phyloP scores from a whole-genome alignment of 2,329 filamentous ascomycete genomes.

The Domatiomyces catenatus region DNA sequence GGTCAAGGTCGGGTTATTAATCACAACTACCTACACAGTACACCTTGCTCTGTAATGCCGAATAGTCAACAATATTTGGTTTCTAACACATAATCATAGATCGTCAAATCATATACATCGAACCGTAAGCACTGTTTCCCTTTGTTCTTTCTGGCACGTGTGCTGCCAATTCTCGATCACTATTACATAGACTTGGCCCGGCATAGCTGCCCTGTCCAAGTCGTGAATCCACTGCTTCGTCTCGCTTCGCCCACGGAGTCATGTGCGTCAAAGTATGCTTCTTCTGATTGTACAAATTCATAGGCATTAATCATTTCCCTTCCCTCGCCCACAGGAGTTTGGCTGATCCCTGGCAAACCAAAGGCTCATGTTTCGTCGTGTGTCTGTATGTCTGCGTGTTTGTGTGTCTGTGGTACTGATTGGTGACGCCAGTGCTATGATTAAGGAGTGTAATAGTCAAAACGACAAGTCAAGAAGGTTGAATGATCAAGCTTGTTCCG shows the following conservation, averaged over 20 bases:
- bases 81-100: background rate
- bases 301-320: background rate
- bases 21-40: no score
- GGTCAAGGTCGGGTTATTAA: no score
- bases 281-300: background rate
- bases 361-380: background rate
- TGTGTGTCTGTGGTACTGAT: background rate
- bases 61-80: background rate
- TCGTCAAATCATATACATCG: background rate
- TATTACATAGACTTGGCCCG: background rate
- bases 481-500: constrained; percentile 3
- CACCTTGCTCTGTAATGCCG: background rate
- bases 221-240: background rate
- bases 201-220: no score
- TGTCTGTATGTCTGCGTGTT: background rate
- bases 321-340: background rate
- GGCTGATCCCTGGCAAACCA: background rate
- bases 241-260: background rate
- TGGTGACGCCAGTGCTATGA: background rate
- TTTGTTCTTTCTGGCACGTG: background rate
- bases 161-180: background rate
- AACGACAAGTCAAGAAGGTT: constrained; percentile 8
- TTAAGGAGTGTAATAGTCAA: background rate
- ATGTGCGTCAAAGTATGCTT: background rate
- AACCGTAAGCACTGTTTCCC: background rate